Conservation (phyloP, 805 yeast species). For the Barnettozyma sucrosica region DNA sequence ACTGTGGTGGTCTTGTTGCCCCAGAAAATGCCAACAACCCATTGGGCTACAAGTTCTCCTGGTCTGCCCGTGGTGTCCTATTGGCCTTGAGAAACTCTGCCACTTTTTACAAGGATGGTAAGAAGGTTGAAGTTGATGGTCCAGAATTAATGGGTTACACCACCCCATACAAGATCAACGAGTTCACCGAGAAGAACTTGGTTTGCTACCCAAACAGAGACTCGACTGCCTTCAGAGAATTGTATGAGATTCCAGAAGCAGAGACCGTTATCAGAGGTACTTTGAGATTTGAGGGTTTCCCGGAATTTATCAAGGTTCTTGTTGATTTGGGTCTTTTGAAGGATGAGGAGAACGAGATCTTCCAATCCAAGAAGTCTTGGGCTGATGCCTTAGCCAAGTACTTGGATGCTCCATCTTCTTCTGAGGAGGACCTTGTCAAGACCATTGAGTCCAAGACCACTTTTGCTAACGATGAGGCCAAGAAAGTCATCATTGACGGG, state of each 20-base stretch:
- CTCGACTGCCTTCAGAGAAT: slow-evolving; percentile 87
- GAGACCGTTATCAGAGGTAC: slow-evolving; percentile 96
- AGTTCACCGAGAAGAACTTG: slow-evolving; percentile 59
- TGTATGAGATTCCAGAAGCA: slow-evolving; percentile 94
- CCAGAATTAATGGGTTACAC: slow-evolving; percentile 95
- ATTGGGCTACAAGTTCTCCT: slow-evolving; percentile 96
- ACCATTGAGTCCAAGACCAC: slow-evolving; percentile 72
- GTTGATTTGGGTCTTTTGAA: slow-evolving; percentile 91
- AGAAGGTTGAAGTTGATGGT: slow-evolving; percentile 71
- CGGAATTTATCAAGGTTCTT: slow-evolving; percentile 91
- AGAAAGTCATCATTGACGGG: slow-evolving; percentile 82
- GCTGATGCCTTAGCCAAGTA: slow-evolving; percentile 76
- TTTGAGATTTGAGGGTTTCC: slow-evolving; percentile 97
- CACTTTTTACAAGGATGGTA: slow-evolving; percentile 80
- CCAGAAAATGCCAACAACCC: slow-evolving; percentile 98
- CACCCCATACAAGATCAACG: slow-evolving; percentile 93
- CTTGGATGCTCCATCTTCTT: slow-evolving; percentile 65
- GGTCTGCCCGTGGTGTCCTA: slow-evolving; percentile 98
- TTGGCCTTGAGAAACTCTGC: slow-evolving; percentile 94
- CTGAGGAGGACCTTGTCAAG: slow-evolving; percentile 67
- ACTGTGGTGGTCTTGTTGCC: slow-evolving; percentile 99
- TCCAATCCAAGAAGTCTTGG: slow-evolving; percentile 67
- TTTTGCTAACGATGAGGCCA: slow-evolving; percentile 76
- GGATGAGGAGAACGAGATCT: slow-evolving; percentile 61
- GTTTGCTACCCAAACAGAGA: slow-evolving; percentile 98